Conservation (phyloP, 331 rosid species). For the Acacia pycnantha region DNA sequence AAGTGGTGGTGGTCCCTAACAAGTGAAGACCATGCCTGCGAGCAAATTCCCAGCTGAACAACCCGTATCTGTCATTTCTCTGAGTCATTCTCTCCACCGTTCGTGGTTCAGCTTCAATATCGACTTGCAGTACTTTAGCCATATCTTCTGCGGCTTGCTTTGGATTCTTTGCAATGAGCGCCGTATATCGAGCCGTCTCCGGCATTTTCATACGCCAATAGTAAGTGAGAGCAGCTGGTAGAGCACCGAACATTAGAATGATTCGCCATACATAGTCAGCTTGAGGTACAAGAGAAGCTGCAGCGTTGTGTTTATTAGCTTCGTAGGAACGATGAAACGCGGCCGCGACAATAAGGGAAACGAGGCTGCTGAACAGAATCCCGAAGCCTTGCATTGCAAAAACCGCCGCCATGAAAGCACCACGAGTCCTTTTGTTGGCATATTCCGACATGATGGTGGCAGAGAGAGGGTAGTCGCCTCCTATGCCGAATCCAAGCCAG, state of each 20-base stretch:
- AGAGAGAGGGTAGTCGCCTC: neutral
- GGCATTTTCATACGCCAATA: slow-evolving; percentile 59
- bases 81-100: neutral
- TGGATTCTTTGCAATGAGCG: slow-evolving; percentile 36
- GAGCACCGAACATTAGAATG: slow-evolving; percentile 46
- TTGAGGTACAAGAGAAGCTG: slow-evolving; percentile 33
- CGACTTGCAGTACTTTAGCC: slow-evolving; percentile 43
- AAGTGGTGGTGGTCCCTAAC: slow-evolving; percentile 42
- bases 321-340: neutral
- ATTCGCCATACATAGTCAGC: slow-evolving; percentile 54
- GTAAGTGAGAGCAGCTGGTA: slow-evolving; percentile 44
- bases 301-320: neutral
- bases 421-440: neutral
- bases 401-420: neutral
- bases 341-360: neutral
- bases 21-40: slow-evolving; percentile 40
- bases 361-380: neutral
- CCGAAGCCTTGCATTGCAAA: neutral
- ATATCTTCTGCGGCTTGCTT: slow-evolving; percentile 50
- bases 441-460: neutral
- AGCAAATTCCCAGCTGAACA: slow-evolving; percentile 37
- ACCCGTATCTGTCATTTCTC: slow-evolving; percentile 20
- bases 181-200: slow-evolving; percentile 50
- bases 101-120: slow-evolving; percentile 30
- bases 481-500: neutral